Base-by-base conservation (phyloP, 768 basidiomycete species). In the Kwoniella bestiolae region DNA sequence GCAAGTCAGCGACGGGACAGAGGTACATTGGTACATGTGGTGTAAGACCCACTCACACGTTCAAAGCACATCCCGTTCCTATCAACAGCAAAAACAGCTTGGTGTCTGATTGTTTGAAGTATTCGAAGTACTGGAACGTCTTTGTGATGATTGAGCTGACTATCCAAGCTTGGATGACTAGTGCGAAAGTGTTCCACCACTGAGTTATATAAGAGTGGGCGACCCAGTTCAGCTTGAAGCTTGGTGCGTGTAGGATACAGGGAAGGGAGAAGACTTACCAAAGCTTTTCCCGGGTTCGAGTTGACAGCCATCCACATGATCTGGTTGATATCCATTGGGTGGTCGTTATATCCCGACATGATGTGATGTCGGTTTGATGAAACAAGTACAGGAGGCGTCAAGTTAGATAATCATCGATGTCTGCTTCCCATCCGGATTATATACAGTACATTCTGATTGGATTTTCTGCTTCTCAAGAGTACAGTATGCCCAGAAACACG, bases 71-170 rank as follows among this genome's bases (percentile, higher is more conserved):
- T 18, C 60, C 60, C 8, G 35, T 18, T 3, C 50, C 51, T 28
- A 62, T 32, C 23, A 44, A 25, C 2, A 4, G 14, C 3, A 52
- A 34, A 9, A 51, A 29, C 3, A 51, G 12, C 12, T 21, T 23
- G n/a, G 21, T 52, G 25, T 62, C 60, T 11, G 31, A 53, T 34
- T 38, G 26, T 41, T 46, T 29, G 41, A 62, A 62, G 38, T 62
- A 51, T 34, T 62, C 60, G 50, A 41, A 62, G 7, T 62, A 62
- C 25, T 53, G 38, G 26, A 41, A 52, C 45, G 60, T 62, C 51
- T 62, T 62, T 34, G 32, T 44, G 2, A 62, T 25, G 31, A 62
- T 44, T 12, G 60, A 52, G 31, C 49, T 51, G 8, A 46, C 35
- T 23, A 62, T 53, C 32, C 52, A 26, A 16, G 60, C 21, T 45